Percentiles rank a stretch among this genome's conserved stretches.
These are phyloP conservation scores for Yarrowia bubula DNA, from an alignment of 805 yeast genomes.

Conservation along the genomic window DNA sequence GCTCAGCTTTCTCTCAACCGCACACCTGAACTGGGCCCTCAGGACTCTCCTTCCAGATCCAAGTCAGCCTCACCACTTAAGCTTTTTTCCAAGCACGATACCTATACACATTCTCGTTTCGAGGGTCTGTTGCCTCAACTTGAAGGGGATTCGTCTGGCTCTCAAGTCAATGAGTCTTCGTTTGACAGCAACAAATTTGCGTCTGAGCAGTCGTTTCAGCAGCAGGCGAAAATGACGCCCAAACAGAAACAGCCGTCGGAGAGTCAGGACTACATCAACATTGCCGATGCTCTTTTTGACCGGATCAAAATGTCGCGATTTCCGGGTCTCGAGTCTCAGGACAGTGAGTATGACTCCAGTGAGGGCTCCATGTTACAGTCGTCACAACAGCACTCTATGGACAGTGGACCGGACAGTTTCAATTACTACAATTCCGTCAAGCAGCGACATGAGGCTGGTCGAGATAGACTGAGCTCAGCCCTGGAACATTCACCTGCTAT, in stretches of 20 bases:
- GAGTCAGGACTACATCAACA: conserved; percentile 33
- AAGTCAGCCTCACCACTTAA: conserved; percentile 31
- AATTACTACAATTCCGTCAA: conserved; percentile 6
- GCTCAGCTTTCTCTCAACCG: background rate
- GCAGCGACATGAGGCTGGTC: background rate
- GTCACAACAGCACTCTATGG: background rate
- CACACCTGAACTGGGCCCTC: background rate
- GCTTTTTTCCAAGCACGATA: conserved; percentile 35
- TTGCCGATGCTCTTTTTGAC: conserved; percentile 36
- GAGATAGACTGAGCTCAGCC: background rate
- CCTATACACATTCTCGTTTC: conserved; percentile 34
- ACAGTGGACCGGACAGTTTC: background rate
- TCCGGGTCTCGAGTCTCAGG: background rate
- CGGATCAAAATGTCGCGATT: conserved; percentile 27
- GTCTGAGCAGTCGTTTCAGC: background rate
- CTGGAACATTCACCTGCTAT: too few relatives aligned
- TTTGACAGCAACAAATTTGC: conserved; percentile 23
- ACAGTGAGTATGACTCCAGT: conserved; percentile 13
- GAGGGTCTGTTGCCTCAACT: conserved; percentile 35
- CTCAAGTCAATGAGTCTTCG: background rate
- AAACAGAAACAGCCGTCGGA: conserved; percentile 2
- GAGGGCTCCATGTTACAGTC: background rate
- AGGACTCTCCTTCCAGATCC: background rate
- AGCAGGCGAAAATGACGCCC: background rate
- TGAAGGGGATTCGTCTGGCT: conserved; percentile 18